A percentile compares a stretch with the other conserved stretches of the same genome.
These are phyloP conservation scores for Colletotrichum sansevieriae DNA, from an alignment of 2,329 filamentous ascomycete species.

Conservation along the genomic window DNA sequence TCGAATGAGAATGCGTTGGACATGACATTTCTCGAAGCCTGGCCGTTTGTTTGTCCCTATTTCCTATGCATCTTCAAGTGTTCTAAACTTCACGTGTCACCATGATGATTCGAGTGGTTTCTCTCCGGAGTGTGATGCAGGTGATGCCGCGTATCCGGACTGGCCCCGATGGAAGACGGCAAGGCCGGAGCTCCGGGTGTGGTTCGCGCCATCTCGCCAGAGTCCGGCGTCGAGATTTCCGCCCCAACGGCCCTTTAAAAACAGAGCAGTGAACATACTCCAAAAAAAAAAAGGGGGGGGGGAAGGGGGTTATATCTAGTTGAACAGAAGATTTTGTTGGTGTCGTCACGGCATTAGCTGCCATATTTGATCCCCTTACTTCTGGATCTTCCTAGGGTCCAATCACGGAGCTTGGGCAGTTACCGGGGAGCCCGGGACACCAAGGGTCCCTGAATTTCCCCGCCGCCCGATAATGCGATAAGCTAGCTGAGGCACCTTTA, in stretches of 20 bases:
- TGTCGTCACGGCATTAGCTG: not conserved
- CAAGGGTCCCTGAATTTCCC: not conserved
- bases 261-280: no score
- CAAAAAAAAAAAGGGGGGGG: no score
- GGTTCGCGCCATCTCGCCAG: not conserved
- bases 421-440: not conserved
- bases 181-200: constrained; percentile 13
- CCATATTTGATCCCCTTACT: not conserved
- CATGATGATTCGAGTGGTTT: no score
- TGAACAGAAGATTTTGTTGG: no score
- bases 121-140: not conserved
- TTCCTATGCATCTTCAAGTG: no score
- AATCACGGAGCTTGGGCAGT: constrained; percentile 20
- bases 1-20: constrained; percentile 27
- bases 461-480: constrained; percentile 18
- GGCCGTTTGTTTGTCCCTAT: no score
- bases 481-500: not conserved
- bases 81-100: no score
- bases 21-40: not conserved
- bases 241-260: no score
- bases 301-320: no score
- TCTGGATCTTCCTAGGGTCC: not conserved
- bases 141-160: not conserved
- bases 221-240: not conserved
- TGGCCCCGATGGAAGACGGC: not conserved